Percentiles rank a stretch among this genome's conserved stretches.
phyloP scores from a whole-genome alignment of 164 flowering plant genomes.

The Kalanchoe fedtschenkoi region DNA sequence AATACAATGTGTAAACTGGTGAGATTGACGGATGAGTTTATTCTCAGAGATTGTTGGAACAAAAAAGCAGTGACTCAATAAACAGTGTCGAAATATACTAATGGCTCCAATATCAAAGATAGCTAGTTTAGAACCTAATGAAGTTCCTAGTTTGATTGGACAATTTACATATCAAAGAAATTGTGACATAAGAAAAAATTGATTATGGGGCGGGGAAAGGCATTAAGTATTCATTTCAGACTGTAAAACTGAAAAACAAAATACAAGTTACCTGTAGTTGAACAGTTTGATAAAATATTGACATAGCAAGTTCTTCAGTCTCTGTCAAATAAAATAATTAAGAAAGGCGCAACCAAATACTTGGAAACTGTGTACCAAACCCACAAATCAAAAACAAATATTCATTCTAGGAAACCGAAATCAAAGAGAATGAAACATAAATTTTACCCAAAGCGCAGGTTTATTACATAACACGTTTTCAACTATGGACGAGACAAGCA shows the following conservation, averaged over 20 bases:
- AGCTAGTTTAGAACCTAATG: not conserved
- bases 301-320: constrained; percentile 15
- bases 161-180: not conserved
- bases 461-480: not conserved
- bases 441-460: not conserved
- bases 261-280: constrained; percentile 37
- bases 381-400: not conserved
- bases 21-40: not conserved
- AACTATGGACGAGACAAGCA: no score
- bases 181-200: not conserved
- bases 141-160: not conserved
- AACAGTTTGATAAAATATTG: constrained; percentile 25
- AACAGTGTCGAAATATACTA: not conserved
- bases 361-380: not conserved
- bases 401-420: not conserved
- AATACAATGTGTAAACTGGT: not conserved
- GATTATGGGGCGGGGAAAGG: not conserved
- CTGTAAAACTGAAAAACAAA: not conserved
- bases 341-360: not conserved
- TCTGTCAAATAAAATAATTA: not conserved
- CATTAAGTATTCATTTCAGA: not conserved
- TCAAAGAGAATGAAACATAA: not conserved
- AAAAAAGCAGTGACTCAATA: not conserved
- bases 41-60: not conserved
- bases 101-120: not conserved